Evolutionary conservation across 2,329 filamentous ascomycete species (phyloP).

Genomic region (Aureobasidium subglaciale): DNA sequence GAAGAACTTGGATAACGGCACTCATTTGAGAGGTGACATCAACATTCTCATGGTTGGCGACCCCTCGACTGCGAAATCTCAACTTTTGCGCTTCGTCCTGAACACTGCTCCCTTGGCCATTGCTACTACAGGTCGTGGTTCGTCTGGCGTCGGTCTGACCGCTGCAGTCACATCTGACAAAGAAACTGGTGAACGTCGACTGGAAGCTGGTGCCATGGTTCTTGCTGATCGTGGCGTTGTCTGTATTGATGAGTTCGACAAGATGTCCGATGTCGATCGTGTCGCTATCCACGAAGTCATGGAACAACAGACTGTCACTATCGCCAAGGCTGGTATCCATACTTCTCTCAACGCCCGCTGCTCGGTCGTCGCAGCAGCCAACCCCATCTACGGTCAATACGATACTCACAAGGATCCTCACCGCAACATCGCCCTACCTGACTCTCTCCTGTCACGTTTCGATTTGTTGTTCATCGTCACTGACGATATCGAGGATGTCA

Average conservation of each 20-base stretch:
- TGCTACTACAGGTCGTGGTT: slow-evolving; percentile 88
- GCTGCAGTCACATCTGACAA: slow-evolving; percentile 95
- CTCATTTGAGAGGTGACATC: slow-evolving; percentile 95
- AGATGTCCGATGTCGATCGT: slow-evolving; percentile 97
- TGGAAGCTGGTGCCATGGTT: slow-evolving; percentile 98
- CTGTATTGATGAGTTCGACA: slow-evolving; percentile 99
- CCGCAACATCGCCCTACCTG: slow-evolving; percentile 94
- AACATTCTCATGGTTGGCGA: slow-evolving; percentile 99
- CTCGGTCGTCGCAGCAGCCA: slow-evolving; percentile 92
- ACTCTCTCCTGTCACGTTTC: slow-evolving; percentile 95
- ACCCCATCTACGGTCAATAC: slow-evolving; percentile 97
- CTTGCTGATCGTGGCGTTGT: slow-evolving; percentile 94
- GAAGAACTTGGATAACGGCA: slow-evolving; percentile 97
- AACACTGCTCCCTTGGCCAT: slow-evolving; percentile 96
- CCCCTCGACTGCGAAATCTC: slow-evolving; percentile 97
- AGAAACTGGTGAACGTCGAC: slow-evolving; percentile 87
- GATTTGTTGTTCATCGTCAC: slow-evolving; percentile 97
- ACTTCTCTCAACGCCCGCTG: slow-evolving; percentile 94
- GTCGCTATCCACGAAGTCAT: slow-evolving; percentile 99
- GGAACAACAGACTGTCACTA: slow-evolving; percentile 99
- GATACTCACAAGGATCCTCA: slow-evolving; percentile 98
- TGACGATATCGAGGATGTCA: slow-evolving; percentile 91
- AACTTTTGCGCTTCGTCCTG: slow-evolving; percentile 89
- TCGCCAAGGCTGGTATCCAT: slow-evolving; percentile 97
- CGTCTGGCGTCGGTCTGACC: slow-evolving; percentile 94